Percentiles rank a stretch among this genome's conserved stretches.
Conservation (phyloP, 169 alveolate genomes). For the Eimeria necatrix region DNA sequence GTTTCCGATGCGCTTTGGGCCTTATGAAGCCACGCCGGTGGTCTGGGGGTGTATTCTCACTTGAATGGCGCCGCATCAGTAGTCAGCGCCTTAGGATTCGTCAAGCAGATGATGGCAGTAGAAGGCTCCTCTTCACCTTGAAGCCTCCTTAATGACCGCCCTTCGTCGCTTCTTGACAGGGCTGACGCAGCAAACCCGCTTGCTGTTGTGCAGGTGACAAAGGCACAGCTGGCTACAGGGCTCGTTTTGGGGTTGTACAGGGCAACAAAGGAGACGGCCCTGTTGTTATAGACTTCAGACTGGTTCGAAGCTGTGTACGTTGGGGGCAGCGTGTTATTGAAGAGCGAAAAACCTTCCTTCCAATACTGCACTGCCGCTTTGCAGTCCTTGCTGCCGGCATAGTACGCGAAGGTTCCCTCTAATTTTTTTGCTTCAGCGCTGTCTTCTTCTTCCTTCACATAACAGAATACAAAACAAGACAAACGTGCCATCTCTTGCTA, state of each 20-base stretch:
- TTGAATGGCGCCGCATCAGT: constrained; percentile 36
- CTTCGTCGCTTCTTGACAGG: too few relatives aligned
- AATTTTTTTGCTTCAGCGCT: too few relatives aligned
- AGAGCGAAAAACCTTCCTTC: neutral
- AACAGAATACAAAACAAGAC: too few relatives aligned
- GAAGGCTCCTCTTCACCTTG: neutral
- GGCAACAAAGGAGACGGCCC: constrained; percentile 56
- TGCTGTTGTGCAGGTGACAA: neutral
- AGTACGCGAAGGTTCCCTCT: constrained; percentile 43
- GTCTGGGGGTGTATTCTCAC: too few relatives aligned
- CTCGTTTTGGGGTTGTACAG: constrained; percentile 54
- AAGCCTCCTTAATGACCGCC: too few relatives aligned
- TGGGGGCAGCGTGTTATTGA: neutral
- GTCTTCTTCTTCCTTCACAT: neutral
- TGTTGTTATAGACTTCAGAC: too few relatives aligned
- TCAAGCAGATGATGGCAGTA: constrained; percentile 36
- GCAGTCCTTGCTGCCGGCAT: neutral
- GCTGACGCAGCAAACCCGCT: too few relatives aligned
- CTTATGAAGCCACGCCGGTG: too few relatives aligned
- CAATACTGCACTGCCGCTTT: constrained; percentile 59
- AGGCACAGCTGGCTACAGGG: constrained; percentile 13
- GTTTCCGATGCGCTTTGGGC: too few relatives aligned
- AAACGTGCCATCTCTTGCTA: too few relatives aligned
- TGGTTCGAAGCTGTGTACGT: neutral
- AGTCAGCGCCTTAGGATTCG: constrained; percentile 32